Conservation (phyloP, 257 asterid species). For the Salvia hispanica region DNA sequence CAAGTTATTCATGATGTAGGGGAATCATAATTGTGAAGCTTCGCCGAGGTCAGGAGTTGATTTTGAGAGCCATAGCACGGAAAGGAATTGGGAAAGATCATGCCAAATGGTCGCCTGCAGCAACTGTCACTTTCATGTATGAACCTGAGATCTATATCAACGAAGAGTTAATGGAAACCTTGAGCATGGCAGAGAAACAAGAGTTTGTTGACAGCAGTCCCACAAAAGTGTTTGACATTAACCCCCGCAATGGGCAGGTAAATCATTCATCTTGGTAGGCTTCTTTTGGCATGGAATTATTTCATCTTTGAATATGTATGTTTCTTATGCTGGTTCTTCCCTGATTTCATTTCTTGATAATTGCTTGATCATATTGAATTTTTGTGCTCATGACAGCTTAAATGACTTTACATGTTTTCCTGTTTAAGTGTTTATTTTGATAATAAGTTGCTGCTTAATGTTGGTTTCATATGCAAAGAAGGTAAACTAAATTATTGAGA, state of each 20-base stretch:
- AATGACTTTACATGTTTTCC: neutral
- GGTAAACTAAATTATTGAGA: neutral
- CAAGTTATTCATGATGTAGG: slow-evolving; percentile 42
- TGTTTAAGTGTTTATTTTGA: slow-evolving; percentile 16
- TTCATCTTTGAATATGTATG: slow-evolving; percentile 8
- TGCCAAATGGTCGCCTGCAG: slow-evolving; percentile 99
- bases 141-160: slow-evolving; percentile 91
- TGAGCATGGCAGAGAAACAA: slow-evolving; percentile 60
- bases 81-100: slow-evolving; percentile 99
- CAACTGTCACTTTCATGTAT: slow-evolving; percentile 97
- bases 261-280: slow-evolving; percentile 25
- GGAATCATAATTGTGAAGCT: slow-evolving; percentile 97
- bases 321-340: slow-evolving; percentile 1
- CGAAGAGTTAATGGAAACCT: slow-evolving; percentile 84
- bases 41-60: slow-evolving; percentile 93
- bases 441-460: neutral
- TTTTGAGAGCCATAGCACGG: slow-evolving; percentile 92
- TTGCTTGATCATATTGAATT: neutral
- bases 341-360: slow-evolving; percentile 16
- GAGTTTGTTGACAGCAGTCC: slow-evolving; percentile 93
- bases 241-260: slow-evolving; percentile 71
- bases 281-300: slow-evolving; percentile 13
- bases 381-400: slow-evolving; percentile 4
- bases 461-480: neutral
- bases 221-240: slow-evolving; percentile 80